Evolutionary conservation across 129 eudicot genomes (phyloP).

Genomic region (sunflower (Helianthus annuus)): DNA sequence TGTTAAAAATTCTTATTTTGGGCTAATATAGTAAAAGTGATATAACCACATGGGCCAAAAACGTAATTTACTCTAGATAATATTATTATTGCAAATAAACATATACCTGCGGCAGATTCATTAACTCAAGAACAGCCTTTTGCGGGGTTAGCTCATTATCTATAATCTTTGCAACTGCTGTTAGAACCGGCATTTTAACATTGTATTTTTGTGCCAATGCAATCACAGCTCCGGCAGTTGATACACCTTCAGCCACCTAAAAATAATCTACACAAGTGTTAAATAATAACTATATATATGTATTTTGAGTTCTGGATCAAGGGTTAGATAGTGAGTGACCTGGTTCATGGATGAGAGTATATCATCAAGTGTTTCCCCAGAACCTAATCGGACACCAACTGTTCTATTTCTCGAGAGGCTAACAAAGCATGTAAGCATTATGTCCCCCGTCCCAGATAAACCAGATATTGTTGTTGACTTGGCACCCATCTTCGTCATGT

Average conservation of each 20-base stretch:
- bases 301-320: neutral
- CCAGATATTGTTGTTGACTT: constrained; percentile 93
- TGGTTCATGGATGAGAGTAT: constrained; percentile 91
- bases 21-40: too few species aligned
- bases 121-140: constrained; percentile 84
- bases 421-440: constrained; percentile 97
- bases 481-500: constrained; percentile 82
- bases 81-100: neutral
- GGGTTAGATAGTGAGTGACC: constrained; percentile 43
- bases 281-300: constrained; percentile 8
- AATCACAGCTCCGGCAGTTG: constrained; percentile 97
- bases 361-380: constrained; percentile 91
- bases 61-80: too few species aligned
- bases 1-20: too few species aligned
- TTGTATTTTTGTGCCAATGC: constrained; percentile 95
- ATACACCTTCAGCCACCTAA: constrained; percentile 96
- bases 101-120: constrained; percentile 93
- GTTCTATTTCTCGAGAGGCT: constrained; percentile 95
- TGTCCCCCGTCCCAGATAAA: constrained; percentile 92
- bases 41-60: too few species aligned
- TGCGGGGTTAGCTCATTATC: constrained; percentile 95
- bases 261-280: constrained; percentile 16
- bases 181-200: constrained; percentile 94
- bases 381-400: constrained; percentile 95
- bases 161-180: constrained; percentile 94